phyloP scores from a whole-genome alignment of 768 basidiomycete species.

The Kwoniella dejecticola region DNA sequence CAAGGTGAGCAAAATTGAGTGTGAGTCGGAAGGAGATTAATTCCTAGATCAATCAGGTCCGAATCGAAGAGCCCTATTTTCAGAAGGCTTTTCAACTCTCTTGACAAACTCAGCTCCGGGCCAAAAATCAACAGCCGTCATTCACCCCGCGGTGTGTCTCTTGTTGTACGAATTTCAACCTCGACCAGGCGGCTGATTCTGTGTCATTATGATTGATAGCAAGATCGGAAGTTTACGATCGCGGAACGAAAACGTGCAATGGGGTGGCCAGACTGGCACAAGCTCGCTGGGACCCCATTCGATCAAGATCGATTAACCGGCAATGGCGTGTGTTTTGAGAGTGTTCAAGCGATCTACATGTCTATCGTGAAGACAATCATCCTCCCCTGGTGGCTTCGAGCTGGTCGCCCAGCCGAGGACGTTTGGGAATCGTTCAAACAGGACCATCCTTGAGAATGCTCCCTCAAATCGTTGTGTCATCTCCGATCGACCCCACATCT shows the following conservation, averaged over 20 bases:
- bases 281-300: slow-evolving; percentile 15
- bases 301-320: slow-evolving; percentile 28
- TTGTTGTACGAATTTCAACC: neutral
- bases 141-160: slow-evolving; percentile 31
- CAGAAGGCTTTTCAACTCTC: slow-evolving; percentile 27
- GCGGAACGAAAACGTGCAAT: slow-evolving; percentile 36
- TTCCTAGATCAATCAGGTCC: slow-evolving; percentile 10
- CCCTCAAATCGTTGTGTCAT: too few species aligned
- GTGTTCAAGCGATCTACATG: slow-evolving; percentile 26
- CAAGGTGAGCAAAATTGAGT: too few species aligned
- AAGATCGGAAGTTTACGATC: slow-evolving; percentile 31
- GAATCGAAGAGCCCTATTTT: slow-evolving; percentile 8
- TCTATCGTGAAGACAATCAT: slow-evolving; percentile 19
- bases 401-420: slow-evolving; percentile 13
- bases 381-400: slow-evolving; percentile 28
- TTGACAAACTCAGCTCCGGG: slow-evolving; percentile 30
- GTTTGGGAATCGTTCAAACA: slow-evolving; percentile 6
- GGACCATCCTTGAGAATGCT: slow-evolving; percentile 20
- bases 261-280: slow-evolving; percentile 36
- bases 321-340: slow-evolving; percentile 29
- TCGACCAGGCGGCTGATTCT: neutral
- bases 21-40: too few species aligned
- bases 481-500: too few species aligned
- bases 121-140: slow-evolving; percentile 27
- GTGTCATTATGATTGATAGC: slow-evolving; percentile 1